A percentile compares a stretch with the other conserved stretches of the same genome.
Conservation (phyloP, 2,329 filamentous ascomycete species). For the Sphaerulina populicola region DNA sequence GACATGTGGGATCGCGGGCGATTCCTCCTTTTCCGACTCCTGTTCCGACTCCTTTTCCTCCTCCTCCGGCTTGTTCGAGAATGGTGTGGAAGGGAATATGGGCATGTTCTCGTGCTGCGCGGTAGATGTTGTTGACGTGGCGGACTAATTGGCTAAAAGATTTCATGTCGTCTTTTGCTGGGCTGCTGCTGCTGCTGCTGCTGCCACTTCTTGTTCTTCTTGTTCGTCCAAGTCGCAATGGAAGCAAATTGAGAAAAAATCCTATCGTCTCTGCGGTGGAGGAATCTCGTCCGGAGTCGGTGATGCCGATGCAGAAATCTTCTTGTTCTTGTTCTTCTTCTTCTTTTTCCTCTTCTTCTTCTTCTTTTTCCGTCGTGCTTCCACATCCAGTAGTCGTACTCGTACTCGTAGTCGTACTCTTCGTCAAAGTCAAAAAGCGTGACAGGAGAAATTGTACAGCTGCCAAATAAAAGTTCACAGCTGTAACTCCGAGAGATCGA, state of each 20-base stretch:
- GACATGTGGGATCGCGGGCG: slow-evolving; percentile 21
- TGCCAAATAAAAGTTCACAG: slow-evolving; percentile 35
- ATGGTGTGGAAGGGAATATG: slow-evolving; percentile 31
- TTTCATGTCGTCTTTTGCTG: neutral
- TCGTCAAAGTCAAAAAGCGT: slow-evolving; percentile 25
- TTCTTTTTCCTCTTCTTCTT: too few relatives aligned
- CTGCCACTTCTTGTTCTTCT: neutral
- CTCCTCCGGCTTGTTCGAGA: slow-evolving; percentile 22
- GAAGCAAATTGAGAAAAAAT: slow-evolving; percentile 36
- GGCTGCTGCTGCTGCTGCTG: too few relatives aligned
- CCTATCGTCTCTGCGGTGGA: slow-evolving; percentile 30
- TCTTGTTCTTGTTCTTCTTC: slow-evolving; percentile 1
- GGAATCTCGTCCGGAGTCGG: slow-evolving; percentile 34
- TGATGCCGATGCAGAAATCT: slow-evolving; percentile 38
- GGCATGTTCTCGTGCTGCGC: slow-evolving; percentile 25
- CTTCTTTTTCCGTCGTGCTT: too few relatives aligned
- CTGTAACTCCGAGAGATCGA: slow-evolving; percentile 10
- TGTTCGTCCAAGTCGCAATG: slow-evolving; percentile 27
- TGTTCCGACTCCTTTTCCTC: too few relatives aligned
- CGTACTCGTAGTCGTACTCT: too few relatives aligned
- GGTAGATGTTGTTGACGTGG: slow-evolving; percentile 9
- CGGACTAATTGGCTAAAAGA: slow-evolving; percentile 10
- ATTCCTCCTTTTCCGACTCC: too few relatives aligned
- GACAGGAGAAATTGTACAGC: slow-evolving; percentile 30
- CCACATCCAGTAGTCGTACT: too few relatives aligned